Base-by-base conservation (phyloP, 148 eudicot genomes). In the Mesembryanthemum crystallinum region DNA sequence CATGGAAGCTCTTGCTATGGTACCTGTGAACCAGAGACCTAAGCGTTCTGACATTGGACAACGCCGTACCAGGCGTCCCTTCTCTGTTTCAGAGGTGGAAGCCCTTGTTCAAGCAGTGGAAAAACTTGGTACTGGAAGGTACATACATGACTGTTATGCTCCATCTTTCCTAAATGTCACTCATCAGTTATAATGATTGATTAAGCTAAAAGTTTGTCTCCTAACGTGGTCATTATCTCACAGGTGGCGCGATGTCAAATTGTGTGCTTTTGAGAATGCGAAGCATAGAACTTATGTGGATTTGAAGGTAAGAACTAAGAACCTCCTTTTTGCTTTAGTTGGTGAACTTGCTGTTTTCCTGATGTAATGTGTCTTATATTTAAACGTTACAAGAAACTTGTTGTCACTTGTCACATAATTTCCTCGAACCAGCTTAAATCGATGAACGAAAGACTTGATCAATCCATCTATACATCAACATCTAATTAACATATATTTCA, bases 51-150 rank as follows among this genome's bases (percentile, higher is more conserved):
- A 96, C 73, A 88, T 87, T 68, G 92, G 92, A 13, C 98, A 92
- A 79, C 97, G 99, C 27, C 90, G 99, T 69, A 88, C 85, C 59
- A 85, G 99, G 84, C 86, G 99, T 71, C 99, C 99, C 0, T 96
- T 96, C 83, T 89, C 99, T 65, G 98, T 96, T 24, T 61, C 87
- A 24, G 99, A 96, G 82, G 99, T 96, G 21, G 99, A 96, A 82
- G 97, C 98, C 33, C 88, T 96, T 24, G 99, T 96, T 83, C 90
- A 82, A 68, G 99, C 98, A 71, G 99, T 96, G 57, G 99, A 92
- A 80, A 86, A 79, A 84, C 98, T 96, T n/a, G 99, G 99, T 79
- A 96, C 99, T 58, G 99, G 99, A 85, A 96, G 98, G 99, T 96
- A 67, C 62, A 37, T 49, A 64, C 54, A 35, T 24, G 14, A 23